Evolutionary conservation across 2,329 filamentous ascomycete species (phyloP).

Genomic region (Drechslera avenae): DNA sequence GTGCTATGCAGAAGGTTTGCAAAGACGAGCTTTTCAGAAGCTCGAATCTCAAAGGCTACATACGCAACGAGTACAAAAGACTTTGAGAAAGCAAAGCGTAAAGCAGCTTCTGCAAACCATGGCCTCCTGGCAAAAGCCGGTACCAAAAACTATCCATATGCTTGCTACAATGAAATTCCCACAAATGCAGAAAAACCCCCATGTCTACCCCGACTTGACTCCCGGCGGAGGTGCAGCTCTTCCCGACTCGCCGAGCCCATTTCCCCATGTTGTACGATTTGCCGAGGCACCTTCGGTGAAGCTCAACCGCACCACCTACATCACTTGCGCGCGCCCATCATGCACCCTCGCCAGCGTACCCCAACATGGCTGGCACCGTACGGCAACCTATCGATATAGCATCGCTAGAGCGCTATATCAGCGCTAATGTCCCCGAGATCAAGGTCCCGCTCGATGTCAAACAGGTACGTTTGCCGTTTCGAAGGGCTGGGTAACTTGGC

Average conservation of each 20-base stretch:
- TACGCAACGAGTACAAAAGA: too few relatives aligned
- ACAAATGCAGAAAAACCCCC: not conserved
- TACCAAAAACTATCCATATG: too few relatives aligned
- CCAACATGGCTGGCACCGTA: slow-evolving; percentile 78
- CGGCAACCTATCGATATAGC: slow-evolving; percentile 87
- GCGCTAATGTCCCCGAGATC: slow-evolving; percentile 79
- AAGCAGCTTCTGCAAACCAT: too few relatives aligned
- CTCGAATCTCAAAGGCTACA: too few relatives aligned
- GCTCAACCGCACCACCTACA: slow-evolving; percentile 22
- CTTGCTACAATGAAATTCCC: too few relatives aligned
- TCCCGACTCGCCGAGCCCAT: slow-evolving; percentile 15
- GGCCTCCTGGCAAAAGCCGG: too few relatives aligned
- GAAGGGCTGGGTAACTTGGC: not conserved
- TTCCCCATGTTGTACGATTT: slow-evolving; percentile 19
- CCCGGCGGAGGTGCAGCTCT: slow-evolving; percentile 8
- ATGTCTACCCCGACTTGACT: slow-evolving; percentile 1
- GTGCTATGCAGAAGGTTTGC: too few relatives aligned
- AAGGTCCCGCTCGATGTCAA: slow-evolving; percentile 83
- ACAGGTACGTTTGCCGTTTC: slow-evolving; percentile 64
- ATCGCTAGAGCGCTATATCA: slow-evolving; percentile 79
- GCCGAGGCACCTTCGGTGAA: slow-evolving; percentile 16
- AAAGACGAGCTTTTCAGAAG: too few relatives aligned
- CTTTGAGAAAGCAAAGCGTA: not conserved
- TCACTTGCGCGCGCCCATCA: slow-evolving; percentile 18
- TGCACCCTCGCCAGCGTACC: slow-evolving; percentile 19